These are phyloP conservation scores for Typha latifolia DNA, from an alignment of 176 grass and related monocot species.

Conservation along the genomic window DNA sequence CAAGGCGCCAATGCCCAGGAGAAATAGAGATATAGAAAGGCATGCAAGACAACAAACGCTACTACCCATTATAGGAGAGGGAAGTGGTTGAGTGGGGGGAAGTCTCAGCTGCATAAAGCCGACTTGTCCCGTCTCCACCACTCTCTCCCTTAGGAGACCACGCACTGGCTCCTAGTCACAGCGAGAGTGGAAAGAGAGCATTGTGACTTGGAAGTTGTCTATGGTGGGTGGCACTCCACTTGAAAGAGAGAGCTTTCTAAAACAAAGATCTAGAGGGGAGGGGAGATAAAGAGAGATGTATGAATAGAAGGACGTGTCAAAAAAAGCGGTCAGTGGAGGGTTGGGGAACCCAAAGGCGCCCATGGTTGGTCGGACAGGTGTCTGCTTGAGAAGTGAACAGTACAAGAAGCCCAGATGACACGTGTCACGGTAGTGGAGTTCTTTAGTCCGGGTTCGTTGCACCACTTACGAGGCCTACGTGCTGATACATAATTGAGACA, in stretches of 20 bases:
- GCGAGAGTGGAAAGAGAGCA: background rate
- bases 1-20: too few species aligned
- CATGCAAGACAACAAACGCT: too few species aligned
- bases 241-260: too few species aligned
- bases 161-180: background rate
- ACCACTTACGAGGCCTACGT: background rate
- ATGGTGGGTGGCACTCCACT: background rate
- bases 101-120: background rate
- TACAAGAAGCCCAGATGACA: background rate
- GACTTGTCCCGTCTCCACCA: background rate
- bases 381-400: background rate
- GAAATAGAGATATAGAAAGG: too few species aligned
- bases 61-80: too few species aligned
- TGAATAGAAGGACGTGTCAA: too few species aligned
- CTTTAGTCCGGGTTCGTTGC: background rate
- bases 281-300: too few species aligned
- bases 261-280: too few species aligned
- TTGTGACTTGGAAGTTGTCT: background rate
- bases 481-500: background rate
- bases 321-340: too few species aligned
- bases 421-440: background rate
- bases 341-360: too few species aligned
- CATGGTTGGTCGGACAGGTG: background rate
- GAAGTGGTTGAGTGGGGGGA: too few species aligned
- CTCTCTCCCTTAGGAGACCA: background rate